Conservation (phyloP, 2,329 filamentous ascomycete genomes). For the Colletotrichum camelliae region DNA sequence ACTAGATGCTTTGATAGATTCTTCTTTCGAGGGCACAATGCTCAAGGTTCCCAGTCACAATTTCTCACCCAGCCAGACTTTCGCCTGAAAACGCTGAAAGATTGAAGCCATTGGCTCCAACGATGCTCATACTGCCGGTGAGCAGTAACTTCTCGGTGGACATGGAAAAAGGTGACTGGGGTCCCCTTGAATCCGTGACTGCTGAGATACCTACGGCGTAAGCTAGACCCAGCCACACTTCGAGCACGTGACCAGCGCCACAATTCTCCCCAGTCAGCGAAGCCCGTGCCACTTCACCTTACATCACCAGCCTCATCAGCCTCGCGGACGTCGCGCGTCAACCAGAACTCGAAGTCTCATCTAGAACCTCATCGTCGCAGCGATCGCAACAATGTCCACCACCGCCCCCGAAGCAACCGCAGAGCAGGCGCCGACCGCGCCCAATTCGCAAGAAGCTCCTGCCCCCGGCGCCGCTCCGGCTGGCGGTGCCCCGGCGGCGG, state of each 20-base stretch:
- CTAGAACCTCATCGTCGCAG: background rate
- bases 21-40: too few species aligned
- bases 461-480: background rate
- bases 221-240: background rate
- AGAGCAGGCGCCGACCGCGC: slow-evolving; percentile 29
- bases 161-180: too few species aligned
- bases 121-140: too few species aligned
- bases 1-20: too few species aligned
- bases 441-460: slow-evolving; percentile 7
- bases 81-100: too few species aligned
- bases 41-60: too few species aligned
- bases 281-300: background rate
- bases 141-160: too few species aligned
- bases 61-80: too few species aligned
- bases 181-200: too few species aligned
- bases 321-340: background rate
- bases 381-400: slow-evolving; percentile 34
- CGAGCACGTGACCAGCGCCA: slow-evolving; percentile 4
- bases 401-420: slow-evolving; percentile 38
- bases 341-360: background rate
- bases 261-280: background rate
- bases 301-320: slow-evolving; percentile 19
- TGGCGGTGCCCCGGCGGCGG: slow-evolving; percentile 19
- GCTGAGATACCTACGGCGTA: too few species aligned
- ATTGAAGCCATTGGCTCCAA: too few species aligned